These are phyloP conservation scores for Wickerhamiella bombiphila DNA, from an alignment of 805 yeast species.

Conservation along the genomic window DNA sequence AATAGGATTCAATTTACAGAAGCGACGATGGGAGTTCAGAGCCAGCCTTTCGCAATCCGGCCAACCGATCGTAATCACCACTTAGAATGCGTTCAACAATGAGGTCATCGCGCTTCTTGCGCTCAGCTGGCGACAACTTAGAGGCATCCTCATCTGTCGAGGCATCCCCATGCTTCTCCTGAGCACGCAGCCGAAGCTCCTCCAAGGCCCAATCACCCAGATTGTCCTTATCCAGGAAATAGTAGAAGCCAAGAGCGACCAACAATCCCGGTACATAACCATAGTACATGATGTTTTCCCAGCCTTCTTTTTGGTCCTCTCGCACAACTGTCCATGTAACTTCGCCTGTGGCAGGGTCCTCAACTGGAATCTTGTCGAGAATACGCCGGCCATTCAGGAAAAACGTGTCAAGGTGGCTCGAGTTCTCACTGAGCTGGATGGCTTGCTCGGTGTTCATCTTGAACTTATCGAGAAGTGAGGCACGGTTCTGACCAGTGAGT, in stretches of 20 bases:
- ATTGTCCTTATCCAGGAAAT: conserved; percentile 38
- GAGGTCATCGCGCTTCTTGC: conserved; percentile 55
- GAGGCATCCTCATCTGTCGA: conserved; percentile 16
- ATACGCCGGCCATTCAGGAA: conserved; percentile 45
- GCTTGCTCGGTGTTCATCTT: conserved; percentile 38
- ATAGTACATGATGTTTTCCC: conserved; percentile 66
- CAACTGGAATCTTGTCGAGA: conserved; percentile 72
- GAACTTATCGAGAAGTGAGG: conserved; percentile 33
- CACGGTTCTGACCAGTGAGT: conserved; percentile 41
- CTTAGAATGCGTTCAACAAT: conserved; percentile 68
- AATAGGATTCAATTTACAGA: conserved; percentile 18
- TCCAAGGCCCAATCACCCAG: conserved; percentile 68
- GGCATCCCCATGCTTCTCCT: conserved; percentile 42
- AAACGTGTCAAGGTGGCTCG: conserved; percentile 41
- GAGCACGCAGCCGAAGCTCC: conserved; percentile 63
- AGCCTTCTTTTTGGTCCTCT: conserved; percentile 65
- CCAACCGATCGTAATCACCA: conserved; percentile 62
- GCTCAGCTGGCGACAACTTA: conserved; percentile 33
- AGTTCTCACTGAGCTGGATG: conserved; percentile 45
- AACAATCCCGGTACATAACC: conserved; percentile 57
- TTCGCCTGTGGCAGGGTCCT: conserved; percentile 64
- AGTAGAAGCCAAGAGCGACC: conserved; percentile 36
- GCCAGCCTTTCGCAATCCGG: conserved; percentile 26
- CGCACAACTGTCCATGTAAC: conserved; percentile 66
- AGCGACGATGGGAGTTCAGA: conserved; percentile 24